These are phyloP conservation scores for Pelargonium cotyledonis DNA, from an alignment of 441 rosid genomes.

Conservation along the genomic window DNA sequence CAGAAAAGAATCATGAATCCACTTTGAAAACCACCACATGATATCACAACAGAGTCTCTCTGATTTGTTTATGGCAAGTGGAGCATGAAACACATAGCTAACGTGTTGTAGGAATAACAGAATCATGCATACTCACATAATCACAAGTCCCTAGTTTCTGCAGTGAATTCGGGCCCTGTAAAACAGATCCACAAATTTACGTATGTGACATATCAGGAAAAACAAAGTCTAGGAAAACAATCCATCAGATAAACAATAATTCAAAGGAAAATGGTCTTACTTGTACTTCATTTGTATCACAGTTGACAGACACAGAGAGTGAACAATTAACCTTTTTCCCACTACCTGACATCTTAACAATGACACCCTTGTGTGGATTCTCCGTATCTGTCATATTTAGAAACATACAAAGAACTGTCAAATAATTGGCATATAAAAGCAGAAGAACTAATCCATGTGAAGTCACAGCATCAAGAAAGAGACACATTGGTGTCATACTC, in stretches of 20 bases:
- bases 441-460: neutral
- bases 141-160: slow-evolving; percentile 53
- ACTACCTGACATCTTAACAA: slow-evolving; percentile 55
- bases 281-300: slow-evolving; percentile 51
- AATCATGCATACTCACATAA: slow-evolving; percentile 50
- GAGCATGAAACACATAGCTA: neutral
- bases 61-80: neutral
- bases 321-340: slow-evolving; percentile 51
- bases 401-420: neutral
- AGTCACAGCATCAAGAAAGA: slow-evolving; percentile 1
- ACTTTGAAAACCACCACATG: neutral
- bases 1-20: neutral
- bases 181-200: slow-evolving; percentile 22
- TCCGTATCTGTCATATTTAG: slow-evolving; percentile 43
- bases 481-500: neutral
- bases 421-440: neutral
- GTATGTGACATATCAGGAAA: slow-evolving; percentile 17
- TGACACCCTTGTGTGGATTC: slow-evolving; percentile 71
- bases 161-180: slow-evolving; percentile 65
- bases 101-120: neutral
- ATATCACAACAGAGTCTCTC: neutral
- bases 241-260: slow-evolving; percentile 11
- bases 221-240: slow-evolving; percentile 14
- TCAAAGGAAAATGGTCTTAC: slow-evolving; percentile 42
- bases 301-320: slow-evolving; percentile 67